Evolutionary conservation across 2,329 filamentous ascomycete species (phyloP).

Genomic region (Trichoderma gracile): DNA sequence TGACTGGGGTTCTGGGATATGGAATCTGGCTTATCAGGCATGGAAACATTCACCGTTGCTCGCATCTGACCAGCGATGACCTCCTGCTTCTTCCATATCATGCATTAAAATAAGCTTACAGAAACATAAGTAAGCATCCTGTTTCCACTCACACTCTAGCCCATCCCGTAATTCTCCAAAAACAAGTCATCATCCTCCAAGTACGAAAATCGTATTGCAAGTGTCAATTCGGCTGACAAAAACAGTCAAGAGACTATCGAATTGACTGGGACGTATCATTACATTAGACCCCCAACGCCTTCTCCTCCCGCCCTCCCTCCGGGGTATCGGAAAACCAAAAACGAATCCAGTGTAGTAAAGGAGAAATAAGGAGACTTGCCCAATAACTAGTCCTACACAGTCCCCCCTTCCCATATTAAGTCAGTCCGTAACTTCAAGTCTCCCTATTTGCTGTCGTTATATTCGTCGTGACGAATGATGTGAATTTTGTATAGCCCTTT

Average conservation of each 20-base stretch:
- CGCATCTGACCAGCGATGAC: too few species aligned
- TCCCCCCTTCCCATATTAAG: constrained; percentile 4
- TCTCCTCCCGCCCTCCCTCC: constrained; percentile 31
- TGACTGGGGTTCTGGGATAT: too few species aligned
- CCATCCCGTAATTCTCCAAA: too few species aligned
- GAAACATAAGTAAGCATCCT: too few species aligned
- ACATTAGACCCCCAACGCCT: constrained; percentile 24
- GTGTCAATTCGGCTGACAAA: not conserved
- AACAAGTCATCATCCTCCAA: too few species aligned
- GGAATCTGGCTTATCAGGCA: too few species aligned
- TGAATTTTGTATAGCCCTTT: not conserved
- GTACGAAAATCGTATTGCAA: too few species aligned
- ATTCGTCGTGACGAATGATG: constrained; percentile 1
- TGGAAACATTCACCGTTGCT: too few species aligned
- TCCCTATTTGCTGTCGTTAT: constrained; percentile 19
- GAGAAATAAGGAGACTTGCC: constrained; percentile 23
- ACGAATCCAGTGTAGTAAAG: not conserved
- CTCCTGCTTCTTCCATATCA: too few species aligned
- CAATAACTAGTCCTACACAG: constrained; percentile 30
- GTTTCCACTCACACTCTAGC: too few species aligned
- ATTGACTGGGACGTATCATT: not conserved
- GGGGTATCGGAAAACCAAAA: constrained; percentile 34
- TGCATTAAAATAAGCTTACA: too few species aligned
- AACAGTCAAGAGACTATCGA: constrained; percentile 12
- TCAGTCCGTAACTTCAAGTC: constrained; percentile 14